Conservation (phyloP, 2,329 filamentous ascomycete species). For the Neocucurbitaria cava region DNA sequence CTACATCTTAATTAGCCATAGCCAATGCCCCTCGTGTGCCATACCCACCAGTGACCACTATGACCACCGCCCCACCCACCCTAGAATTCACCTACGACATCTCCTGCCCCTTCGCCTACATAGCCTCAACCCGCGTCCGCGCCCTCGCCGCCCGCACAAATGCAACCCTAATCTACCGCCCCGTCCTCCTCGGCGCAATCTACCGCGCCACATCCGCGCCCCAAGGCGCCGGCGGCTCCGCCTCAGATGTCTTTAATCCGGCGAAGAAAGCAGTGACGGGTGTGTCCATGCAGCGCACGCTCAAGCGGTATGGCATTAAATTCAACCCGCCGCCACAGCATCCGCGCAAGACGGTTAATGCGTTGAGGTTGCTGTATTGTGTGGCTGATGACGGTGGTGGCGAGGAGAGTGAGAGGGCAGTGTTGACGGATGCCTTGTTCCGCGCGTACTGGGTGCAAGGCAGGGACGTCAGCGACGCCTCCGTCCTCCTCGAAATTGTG, state of each 20-base stretch:
- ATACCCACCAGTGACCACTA: no score
- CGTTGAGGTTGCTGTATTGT: slow-evolving; percentile 37
- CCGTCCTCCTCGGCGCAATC: slow-evolving; percentile 45
- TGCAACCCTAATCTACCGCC: slow-evolving; percentile 33
- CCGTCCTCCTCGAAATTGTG: slow-evolving; percentile 32
- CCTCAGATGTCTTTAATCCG: slow-evolving; percentile 45
- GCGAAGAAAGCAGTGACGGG: slow-evolving; percentile 41
- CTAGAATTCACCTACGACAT: slow-evolving; percentile 44
- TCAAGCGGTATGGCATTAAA: slow-evolving; percentile 36
- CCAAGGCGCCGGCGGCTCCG: slow-evolving; percentile 44
- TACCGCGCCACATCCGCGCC: slow-evolving; percentile 46
- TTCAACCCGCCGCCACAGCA: slow-evolving; percentile 43
- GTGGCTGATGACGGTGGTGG: no score
- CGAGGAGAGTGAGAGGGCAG: slow-evolving; percentile 22
- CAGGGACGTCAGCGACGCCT: slow-evolving; percentile 32
- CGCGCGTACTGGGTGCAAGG: slow-evolving; percentile 44
- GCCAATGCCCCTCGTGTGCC: background rate
- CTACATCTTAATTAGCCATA: background rate
- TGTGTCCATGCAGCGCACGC: slow-evolving; percentile 38
- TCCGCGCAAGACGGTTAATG: slow-evolving; percentile 43
- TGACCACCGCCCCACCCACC: slow-evolving; percentile 18
- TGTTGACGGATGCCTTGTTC: slow-evolving; percentile 35
- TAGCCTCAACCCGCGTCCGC: slow-evolving; percentile 43
- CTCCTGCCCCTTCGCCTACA: slow-evolving; percentile 49
- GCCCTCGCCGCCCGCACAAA: slow-evolving; percentile 37